Conservation (phyloP, 2,329 filamentous ascomycete genomes). For the Fragosphaeria purpurea region DNA sequence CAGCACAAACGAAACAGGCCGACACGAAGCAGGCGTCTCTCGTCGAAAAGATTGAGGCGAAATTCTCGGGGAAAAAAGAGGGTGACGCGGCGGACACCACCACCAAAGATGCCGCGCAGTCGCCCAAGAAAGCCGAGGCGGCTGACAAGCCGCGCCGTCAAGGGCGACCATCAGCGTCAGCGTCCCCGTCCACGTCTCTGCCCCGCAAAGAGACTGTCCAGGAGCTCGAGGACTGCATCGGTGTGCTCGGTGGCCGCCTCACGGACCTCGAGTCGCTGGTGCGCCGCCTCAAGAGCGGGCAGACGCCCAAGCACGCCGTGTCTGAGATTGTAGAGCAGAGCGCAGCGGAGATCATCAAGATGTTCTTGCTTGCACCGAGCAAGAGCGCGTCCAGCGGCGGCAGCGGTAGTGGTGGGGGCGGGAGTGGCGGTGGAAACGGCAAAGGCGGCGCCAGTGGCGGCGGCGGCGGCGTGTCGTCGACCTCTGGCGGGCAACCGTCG, state of each 20-base stretch:
- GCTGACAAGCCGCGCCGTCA: background rate
- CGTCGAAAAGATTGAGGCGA: no score
- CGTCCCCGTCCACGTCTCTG: background rate
- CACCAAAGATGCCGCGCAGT: background rate
- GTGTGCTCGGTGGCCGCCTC: constrained; percentile 77
- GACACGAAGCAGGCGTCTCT: no score
- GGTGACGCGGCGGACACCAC: background rate
- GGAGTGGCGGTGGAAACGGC: background rate
- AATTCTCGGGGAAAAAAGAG: background rate
- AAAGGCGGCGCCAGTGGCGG: background rate
- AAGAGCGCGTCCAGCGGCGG: constrained; percentile 18
- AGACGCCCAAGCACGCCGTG: constrained; percentile 71
- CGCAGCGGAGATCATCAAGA: constrained; percentile 82
- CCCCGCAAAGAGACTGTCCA: constrained; percentile 36
- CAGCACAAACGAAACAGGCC: background rate
- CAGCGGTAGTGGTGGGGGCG: constrained; percentile 1
- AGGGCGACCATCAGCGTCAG: background rate
- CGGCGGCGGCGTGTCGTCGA: constrained; percentile 7
- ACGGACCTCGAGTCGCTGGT: constrained; percentile 91
- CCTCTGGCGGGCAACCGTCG: background rate
- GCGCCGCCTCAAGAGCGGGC: constrained; percentile 78
- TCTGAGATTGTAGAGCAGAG: constrained; percentile 82
- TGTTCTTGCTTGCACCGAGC: constrained; percentile 66
- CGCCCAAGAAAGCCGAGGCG: background rate
- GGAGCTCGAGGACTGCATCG: constrained; percentile 74